phyloP scores from a whole-genome alignment of 2,329 filamentous ascomycete genomes.

The Amylocarpus encephaloides region DNA sequence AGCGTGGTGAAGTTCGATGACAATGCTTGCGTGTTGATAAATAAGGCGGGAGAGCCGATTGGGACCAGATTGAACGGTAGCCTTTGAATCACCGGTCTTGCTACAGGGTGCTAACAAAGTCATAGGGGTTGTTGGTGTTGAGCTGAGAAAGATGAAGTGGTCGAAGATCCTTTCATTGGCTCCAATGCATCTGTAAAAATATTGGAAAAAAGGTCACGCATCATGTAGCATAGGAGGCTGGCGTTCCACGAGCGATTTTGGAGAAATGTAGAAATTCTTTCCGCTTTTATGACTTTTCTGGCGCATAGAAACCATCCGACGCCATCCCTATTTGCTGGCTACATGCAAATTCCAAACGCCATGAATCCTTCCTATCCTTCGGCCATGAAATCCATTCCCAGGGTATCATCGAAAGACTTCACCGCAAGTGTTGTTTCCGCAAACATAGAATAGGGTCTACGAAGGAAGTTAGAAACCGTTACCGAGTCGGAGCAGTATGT shows the following conservation, averaged over 20 bases:
- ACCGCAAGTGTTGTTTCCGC: too few relatives aligned
- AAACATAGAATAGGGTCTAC: too few relatives aligned
- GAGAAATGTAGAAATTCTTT: slow-evolving; percentile 15
- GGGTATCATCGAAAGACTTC: too few relatives aligned
- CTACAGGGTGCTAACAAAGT: slow-evolving; percentile 5
- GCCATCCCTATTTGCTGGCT: slow-evolving; percentile 3
- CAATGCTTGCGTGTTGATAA: slow-evolving; percentile 95
- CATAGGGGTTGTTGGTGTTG: slow-evolving; percentile 76
- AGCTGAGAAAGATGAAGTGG: slow-evolving; percentile 90
- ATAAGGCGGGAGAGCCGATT: slow-evolving; percentile 93
- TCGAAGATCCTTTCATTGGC: slow-evolving; percentile 97
- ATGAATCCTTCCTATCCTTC: not conserved
- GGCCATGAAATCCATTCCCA: slow-evolving; percentile 11
- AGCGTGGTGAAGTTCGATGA: slow-evolving; percentile 91
- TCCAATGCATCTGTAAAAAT: slow-evolving; percentile 63
- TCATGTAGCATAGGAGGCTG: slow-evolving; percentile 28
- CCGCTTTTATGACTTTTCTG: not conserved
- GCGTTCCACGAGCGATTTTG: slow-evolving; percentile 18
- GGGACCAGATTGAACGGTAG: slow-evolving; percentile 80
- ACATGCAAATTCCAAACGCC: slow-evolving; percentile 6
- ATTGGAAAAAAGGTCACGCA: slow-evolving; percentile 13
- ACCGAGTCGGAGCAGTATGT: not conserved
- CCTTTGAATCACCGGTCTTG: slow-evolving; percentile 20
- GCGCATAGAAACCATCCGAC: not conserved
- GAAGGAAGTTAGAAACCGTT: not conserved